A percentile compares a stretch with the other conserved stretches of the same genome.
Evolutionary conservation across 139 green algal species (phyloP).

Genomic region (Spirogloea muscicola): DNA sequence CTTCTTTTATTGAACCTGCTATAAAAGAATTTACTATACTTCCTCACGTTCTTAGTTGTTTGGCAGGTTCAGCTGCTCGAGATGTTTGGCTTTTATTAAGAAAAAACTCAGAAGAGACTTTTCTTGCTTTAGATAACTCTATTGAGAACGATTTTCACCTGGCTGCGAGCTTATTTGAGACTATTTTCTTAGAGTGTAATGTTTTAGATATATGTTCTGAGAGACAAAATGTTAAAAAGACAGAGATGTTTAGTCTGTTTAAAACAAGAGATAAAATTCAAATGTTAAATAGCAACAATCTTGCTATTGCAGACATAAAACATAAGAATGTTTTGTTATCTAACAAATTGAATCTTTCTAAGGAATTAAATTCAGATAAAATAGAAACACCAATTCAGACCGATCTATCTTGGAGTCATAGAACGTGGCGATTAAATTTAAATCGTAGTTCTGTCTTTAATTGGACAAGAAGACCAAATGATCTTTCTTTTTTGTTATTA

Average conservation of each 20-base stretch:
- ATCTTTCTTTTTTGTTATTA: constrained; percentile 3
- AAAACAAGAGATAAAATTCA: no score
- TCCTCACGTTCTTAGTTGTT: constrained; percentile 6
- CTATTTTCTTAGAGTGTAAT: constrained; percentile 3
- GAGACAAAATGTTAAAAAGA: not conserved
- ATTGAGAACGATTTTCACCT: constrained; percentile 9
- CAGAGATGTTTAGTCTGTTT: constrained; percentile 7
- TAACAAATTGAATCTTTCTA: constrained; percentile 8
- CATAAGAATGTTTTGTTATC: no score
- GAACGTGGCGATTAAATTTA: constrained; percentile 6
- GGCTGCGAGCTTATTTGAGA: constrained; percentile 6
- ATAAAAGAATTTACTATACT: constrained; percentile 15
- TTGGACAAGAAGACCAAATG: constrained; percentile 1
- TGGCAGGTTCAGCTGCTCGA: constrained; percentile 12
- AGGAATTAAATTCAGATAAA: constrained; percentile 5
- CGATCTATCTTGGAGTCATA: constrained; percentile 11
- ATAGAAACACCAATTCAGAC: constrained; percentile 4
- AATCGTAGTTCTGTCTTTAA: not conserved
- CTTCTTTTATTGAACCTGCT: not conserved
- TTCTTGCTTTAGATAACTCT: not conserved
- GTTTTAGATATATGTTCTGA: not conserved
- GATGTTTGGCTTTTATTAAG: constrained; percentile 12
- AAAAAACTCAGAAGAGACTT: constrained; percentile 13
- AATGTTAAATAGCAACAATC: no score
- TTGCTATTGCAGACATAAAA: no score